Percentiles rank a stretch among this genome's conserved stretches.
Conservation (phyloP, 345 rosid species). For the Gossypium herbaceum region DNA sequence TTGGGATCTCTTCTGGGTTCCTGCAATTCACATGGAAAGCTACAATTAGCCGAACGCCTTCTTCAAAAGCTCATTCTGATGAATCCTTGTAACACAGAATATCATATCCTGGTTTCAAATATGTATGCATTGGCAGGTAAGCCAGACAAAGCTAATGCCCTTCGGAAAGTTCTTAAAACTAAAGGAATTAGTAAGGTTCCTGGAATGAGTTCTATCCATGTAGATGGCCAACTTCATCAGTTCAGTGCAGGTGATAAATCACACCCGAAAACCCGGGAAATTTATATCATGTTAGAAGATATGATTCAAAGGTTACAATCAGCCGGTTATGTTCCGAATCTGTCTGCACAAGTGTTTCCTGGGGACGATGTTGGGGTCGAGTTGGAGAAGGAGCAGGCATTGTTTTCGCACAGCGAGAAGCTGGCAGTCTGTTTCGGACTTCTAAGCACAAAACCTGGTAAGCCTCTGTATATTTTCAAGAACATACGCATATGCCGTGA, state of each 20-base stretch:
- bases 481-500: conserved; percentile 72
- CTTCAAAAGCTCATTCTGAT: conserved; percentile 43
- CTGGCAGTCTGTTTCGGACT: conserved; percentile 75
- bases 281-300: conserved; percentile 49
- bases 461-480: conserved; percentile 56
- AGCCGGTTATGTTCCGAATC: conserved; percentile 58
- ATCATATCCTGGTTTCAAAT: conserved; percentile 61
- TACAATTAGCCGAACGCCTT: conserved; percentile 48
- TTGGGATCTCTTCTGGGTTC: conserved; percentile 81
- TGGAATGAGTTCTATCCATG: conserved; percentile 69
- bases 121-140: conserved; percentile 61
- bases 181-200: conserved; percentile 60
- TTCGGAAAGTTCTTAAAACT: conserved; percentile 44
- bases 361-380: conserved; percentile 20
- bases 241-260: conserved; percentile 73
- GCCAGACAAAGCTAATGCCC: conserved; percentile 35
- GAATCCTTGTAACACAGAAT: conserved; percentile 59
- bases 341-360: conserved; percentile 29
- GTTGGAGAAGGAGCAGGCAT: conserved; percentile 65
- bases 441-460: conserved; percentile 48
- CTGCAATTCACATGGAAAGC: conserved; percentile 56
- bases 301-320: conserved; percentile 53
- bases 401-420: conserved; percentile 77
- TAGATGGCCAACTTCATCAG: conserved; percentile 48
- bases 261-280: conserved; percentile 46